Evolutionary conservation across 352 stramenopile genomes (phyloP), one percentile per base, ranked within the genome.

Genomic region (Pythium plurisporium): DNA sequence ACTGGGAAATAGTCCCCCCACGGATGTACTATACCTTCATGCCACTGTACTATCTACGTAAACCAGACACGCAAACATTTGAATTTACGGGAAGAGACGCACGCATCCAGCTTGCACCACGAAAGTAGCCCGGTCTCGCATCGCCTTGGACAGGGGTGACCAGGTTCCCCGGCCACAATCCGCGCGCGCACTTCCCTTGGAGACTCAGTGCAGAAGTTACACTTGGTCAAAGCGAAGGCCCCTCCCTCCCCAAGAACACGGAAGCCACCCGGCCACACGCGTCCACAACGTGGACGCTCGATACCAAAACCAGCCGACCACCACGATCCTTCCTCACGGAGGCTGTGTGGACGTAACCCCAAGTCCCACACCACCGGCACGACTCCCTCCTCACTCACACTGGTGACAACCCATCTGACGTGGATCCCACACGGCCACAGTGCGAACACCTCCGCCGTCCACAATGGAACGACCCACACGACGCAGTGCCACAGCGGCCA

Each of bases 401-500:
- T n/a, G n/a, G n/a, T n/a, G n/a, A n/a, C n/a, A n/a, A n/a, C n/a
- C n/a, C n/a, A n/a, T n/a, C n/a, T n/a, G n/a, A n/a, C n/a, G n/a
- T n/a, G n/a, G n/a, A n/a, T n/a, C n/a, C n/a, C n/a, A n/a, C n/a
- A n/a, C n/a, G n/a, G n/a, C n/a, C n/a, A n/a, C n/a, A n/a, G n/a
- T n/a, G n/a, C n/a, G n/a, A n/a, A n/a, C n/a, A n/a, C n/a, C n/a
- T n/a, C n/a, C n/a, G n/a, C n/a, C n/a, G n/a, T n/a, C n/a, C n/a
- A n/a, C n/a, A n/a, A 86, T 84, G 76, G 67, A 88, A 55, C 75
- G 76, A 26, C 59, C 73, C 23, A 89, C 65, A 37, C 76, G 79
- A 50, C 74, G 73, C 51, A 76, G 68, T 46, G 57, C 58, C 11
- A 55, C 58, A 14, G 58, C 51, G 48, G 69, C 55, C 48, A 62